Evolutionary conservation across 495 filamentous ascomycete genomes (phyloP), one percentile per base, ranked within the genome.

Genomic region (Penicillium goetzii): DNA sequence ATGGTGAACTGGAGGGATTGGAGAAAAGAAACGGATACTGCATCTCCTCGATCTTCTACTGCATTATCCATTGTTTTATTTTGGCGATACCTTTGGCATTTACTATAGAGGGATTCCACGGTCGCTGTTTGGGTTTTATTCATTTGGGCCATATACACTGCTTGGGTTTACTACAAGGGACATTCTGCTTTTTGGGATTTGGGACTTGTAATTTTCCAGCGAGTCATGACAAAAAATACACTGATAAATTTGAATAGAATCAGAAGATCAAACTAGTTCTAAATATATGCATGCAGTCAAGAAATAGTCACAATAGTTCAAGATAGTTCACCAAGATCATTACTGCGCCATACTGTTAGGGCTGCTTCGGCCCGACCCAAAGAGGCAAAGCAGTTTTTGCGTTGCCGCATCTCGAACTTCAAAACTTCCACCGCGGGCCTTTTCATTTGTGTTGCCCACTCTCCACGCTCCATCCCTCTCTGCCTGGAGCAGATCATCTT

Each of bases 401-500:
- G 64, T 62, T 68, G 58, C 67, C 66, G 67, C 69, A 73, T 71
- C 69, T 55, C 52, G 52, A 72, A 76, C 71, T 68, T 73, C 72
- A 73, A 77, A 77, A 74, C 75, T 75, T 76, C 69, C 70, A 68
- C 53, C 50, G 59, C 64, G 58, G 56, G 60, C 58, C 34, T 60
- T 71, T 72, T 66, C 65, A 52, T 58, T 51, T 63, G 58, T 62
- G 62, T 53, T 62, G 26, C 60, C 40, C 43, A 49, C 40, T 60
- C 53, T 58, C 26, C 38, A 49, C 51, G 32, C 30, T 28, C 51
- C 63, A 40, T 53, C 59, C 25, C 67, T 28, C 67, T 76, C 78
- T 81, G 79, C 79, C 78, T 79, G 79, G 79, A 73, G 79, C 79
- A 80, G 79, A 78, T 58, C 57, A 65, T 43, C 28, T 51, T 38